Evolutionary conservation across 352 stramenopile genomes (phyloP).

Genomic region (Elongisporangium prolatum): DNA sequence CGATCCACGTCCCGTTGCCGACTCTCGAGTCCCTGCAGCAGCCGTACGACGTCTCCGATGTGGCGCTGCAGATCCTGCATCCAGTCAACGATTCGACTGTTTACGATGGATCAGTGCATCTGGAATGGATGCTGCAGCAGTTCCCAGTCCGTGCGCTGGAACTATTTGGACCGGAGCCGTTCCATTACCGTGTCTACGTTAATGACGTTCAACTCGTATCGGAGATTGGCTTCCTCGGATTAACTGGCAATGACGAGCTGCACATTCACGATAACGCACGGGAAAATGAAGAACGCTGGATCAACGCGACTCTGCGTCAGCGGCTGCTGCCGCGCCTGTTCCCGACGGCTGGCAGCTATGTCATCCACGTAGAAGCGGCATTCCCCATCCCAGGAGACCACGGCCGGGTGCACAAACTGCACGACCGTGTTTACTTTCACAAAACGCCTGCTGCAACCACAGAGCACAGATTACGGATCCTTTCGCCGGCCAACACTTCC

Average conservation of each 20-base stretch:
- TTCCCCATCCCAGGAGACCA: conserved; percentile 32
- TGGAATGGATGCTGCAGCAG: conserved; percentile 37
- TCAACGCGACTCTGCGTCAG: conserved; percentile 15
- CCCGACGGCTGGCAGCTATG: conserved; percentile 2
- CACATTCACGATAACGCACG: neutral
- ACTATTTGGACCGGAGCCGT: conserved; percentile 36
- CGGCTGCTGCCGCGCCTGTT: conserved; percentile 12
- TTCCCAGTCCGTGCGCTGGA: conserved; percentile 31
- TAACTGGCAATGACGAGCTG: conserved; percentile 4
- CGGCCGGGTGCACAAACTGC: conserved; percentile 22
- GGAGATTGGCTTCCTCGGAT: conserved; percentile 29
- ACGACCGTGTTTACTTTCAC: conserved; percentile 16
- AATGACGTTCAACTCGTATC: conserved; percentile 27
- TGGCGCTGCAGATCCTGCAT: conserved; percentile 27
- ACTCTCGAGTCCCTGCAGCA: conserved; percentile 25
- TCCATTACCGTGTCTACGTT: conserved; percentile 33
- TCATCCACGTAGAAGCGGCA: conserved; percentile 30
- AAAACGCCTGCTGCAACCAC: conserved; percentile 6
- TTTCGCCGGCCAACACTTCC: conserved; percentile 19
- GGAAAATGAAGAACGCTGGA: neutral
- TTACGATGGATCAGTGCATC: conserved; percentile 12
- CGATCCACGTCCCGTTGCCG: conserved; percentile 29
- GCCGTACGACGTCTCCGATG: conserved; percentile 41
- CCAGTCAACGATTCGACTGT: conserved; percentile 16
- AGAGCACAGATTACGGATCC: conserved; percentile 12